phyloP scores from a whole-genome alignment of 176 grass and related monocot species.

The Stipa capillata region DNA sequence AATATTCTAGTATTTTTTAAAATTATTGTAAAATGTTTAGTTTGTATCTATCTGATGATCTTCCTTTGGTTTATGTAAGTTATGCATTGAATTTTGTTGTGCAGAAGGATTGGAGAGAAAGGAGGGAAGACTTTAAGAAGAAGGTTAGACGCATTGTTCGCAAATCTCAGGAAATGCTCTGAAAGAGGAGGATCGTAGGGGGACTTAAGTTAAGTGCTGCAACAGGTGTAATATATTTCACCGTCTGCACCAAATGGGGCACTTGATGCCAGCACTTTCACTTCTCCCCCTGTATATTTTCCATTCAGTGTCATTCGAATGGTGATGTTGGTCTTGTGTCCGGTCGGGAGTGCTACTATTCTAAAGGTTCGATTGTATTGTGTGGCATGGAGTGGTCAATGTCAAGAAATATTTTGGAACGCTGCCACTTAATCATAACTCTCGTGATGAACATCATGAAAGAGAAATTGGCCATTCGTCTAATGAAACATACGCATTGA shows the following conservation, averaged over 20 bases:
- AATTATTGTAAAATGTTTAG: neutral
- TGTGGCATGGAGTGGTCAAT: constrained; percentile 29
- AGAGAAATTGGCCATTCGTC: neutral
- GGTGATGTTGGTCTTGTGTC: constrained; percentile 27
- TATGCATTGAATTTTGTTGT: neutral
- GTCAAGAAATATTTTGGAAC: constrained; percentile 29
- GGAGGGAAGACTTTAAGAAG: constrained; percentile 91
- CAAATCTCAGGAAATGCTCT: constrained; percentile 88
- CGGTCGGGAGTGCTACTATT: constrained; percentile 22
- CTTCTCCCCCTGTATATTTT: constrained; percentile 45
- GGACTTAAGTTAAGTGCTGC: constrained; percentile 25
- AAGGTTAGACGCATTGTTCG: constrained; percentile 73
- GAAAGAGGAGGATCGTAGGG: constrained; percentile 27
- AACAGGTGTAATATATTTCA: neutral
- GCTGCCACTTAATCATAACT: constrained; percentile 19
- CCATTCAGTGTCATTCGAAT: constrained; percentile 25
- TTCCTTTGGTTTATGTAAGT: neutral
- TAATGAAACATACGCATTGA: neutral
- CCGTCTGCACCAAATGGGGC: neutral
- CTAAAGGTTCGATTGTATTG: constrained; percentile 24
- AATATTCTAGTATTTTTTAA: neutral
- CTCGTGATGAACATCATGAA: constrained; percentile 8
- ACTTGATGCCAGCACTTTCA: constrained; percentile 17
- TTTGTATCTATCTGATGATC: neutral
- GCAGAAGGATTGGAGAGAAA: constrained; percentile 99